Evolutionary conservation across 768 basidiomycete genomes (phyloP).

Genomic region (Auricularia sp.): DNA sequence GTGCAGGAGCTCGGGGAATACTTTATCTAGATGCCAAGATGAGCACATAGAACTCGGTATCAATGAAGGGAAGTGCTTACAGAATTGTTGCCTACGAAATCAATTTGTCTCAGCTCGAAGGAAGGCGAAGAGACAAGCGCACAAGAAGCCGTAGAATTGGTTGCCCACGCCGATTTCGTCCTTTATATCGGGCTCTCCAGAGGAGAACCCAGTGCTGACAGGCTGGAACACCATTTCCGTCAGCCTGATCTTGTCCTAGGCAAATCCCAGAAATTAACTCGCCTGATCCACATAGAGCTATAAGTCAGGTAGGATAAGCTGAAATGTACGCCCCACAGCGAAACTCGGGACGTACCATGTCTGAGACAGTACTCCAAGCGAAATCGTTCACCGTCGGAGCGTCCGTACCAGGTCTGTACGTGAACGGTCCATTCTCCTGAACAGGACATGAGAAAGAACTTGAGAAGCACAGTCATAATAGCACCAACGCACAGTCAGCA

Average conservation of each 20-base stretch:
- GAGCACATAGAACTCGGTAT: too few relatives aligned
- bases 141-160: slow-evolving; percentile 13
- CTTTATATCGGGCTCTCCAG: background rate
- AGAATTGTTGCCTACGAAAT: slow-evolving; percentile 7
- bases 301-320: background rate
- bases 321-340: background rate
- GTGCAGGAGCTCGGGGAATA: slow-evolving; percentile 9
- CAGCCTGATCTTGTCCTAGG: background rate
- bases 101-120: background rate
- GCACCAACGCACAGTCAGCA: background rate
- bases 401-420: slow-evolving; percentile 8
- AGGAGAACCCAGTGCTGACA: slow-evolving; percentile 3
- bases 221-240: background rate
- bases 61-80: background rate
- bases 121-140: background rate
- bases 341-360: background rate
- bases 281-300: slow-evolving; percentile 7
- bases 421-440: slow-evolving; percentile 10
- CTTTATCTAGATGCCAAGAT: background rate
- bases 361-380: slow-evolving; percentile 3
- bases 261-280: background rate
- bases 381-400: slow-evolving; percentile 6
- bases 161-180: slow-evolving; percentile 9
- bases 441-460: background rate
- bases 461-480: background rate